Conservation (phyloP, 345 rosid genomes). For the Populus davidiana region DNA sequence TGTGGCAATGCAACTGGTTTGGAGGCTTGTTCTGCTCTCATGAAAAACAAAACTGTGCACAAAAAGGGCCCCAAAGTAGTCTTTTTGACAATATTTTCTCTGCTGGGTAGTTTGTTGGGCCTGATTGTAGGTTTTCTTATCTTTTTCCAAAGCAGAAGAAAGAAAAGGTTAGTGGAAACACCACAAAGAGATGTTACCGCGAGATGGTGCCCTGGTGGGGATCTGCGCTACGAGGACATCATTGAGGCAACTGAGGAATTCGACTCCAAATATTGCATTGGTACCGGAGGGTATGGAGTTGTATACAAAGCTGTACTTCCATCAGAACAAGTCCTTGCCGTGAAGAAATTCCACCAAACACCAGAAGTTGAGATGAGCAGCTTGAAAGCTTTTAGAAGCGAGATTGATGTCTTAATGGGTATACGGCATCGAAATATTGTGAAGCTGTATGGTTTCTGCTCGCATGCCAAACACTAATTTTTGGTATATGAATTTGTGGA, state of each 20-base stretch:
- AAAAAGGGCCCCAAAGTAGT: not conserved
- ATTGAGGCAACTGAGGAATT: conserved; percentile 14
- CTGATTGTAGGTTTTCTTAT: not conserved
- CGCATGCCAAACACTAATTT: not conserved
- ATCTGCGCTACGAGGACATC: not conserved
- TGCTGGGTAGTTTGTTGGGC: not conserved
- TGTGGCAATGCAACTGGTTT: conserved; percentile 17
- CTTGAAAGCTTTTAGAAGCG: conserved; percentile 6
- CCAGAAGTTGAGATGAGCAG: not conserved
- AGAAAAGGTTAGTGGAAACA: not conserved
- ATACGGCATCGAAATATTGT: conserved; percentile 12
- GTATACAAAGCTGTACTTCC: conserved; percentile 11
- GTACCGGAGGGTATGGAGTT: conserved; percentile 1
- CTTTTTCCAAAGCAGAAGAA: not conserved
- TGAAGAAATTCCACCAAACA: conserved; percentile 6
- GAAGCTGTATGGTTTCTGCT: not conserved
- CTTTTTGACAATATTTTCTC: not conserved
- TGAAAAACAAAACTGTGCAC: not conserved
- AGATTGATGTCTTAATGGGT: not conserved
- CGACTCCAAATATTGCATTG: conserved; percentile 5
- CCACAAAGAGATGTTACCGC: not conserved
- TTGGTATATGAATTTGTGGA: conserved; percentile 12
- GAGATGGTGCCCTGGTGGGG: not conserved
- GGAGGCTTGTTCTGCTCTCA: not conserved
- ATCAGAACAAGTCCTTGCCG: conserved; percentile 1